Conservation (phyloP, 192 early-diverging fungal genomes). For the Linnemannia elongata region DNA sequence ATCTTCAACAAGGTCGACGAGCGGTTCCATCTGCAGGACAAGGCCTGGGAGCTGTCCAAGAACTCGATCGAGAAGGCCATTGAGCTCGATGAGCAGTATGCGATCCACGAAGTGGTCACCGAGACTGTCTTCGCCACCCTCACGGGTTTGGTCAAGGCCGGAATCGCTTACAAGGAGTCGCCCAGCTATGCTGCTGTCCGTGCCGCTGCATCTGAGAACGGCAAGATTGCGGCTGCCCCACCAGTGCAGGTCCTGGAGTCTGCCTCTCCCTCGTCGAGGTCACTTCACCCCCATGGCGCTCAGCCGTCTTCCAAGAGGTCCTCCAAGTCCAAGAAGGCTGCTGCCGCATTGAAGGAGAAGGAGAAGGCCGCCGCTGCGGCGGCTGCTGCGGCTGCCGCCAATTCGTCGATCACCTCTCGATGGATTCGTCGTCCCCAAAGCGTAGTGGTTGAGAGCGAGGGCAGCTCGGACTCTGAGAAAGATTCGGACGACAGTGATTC, state of each 20-base stretch:
- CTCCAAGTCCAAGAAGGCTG: background rate
- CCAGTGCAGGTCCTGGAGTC: background rate
- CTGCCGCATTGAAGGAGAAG: background rate
- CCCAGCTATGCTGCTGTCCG: slow-evolving; percentile 51
- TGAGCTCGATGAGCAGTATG: slow-evolving; percentile 67
- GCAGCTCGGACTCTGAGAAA: background rate
- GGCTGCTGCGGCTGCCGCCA: background rate
- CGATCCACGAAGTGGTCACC: slow-evolving; percentile 65
- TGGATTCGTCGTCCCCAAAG: slow-evolving; percentile 4
- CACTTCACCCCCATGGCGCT: slow-evolving; percentile 23
- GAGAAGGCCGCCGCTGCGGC: slow-evolving; percentile 2
- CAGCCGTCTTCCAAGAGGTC: slow-evolving; percentile 1
- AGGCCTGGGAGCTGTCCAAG: slow-evolving; percentile 64
- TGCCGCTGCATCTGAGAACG: background rate
- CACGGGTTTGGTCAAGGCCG: slow-evolving; percentile 64
- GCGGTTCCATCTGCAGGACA: slow-evolving; percentile 61
- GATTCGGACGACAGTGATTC: slow-evolving; percentile 11
- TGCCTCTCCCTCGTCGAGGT: background rate
- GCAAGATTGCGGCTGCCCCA: background rate
- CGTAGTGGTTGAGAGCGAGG: slow-evolving; percentile 5
- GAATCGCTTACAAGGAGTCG: slow-evolving; percentile 64
- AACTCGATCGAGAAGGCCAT: slow-evolving; percentile 63
- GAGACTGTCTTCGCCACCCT: slow-evolving; percentile 59
- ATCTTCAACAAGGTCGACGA: slow-evolving; percentile 63
- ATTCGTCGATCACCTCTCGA: slow-evolving; percentile 7